Percentiles rank a stretch among this genome's conserved stretches.
phyloP scores from a whole-genome alignment of 352 stramenopile species.

The Pythium aristosporum region DNA sequence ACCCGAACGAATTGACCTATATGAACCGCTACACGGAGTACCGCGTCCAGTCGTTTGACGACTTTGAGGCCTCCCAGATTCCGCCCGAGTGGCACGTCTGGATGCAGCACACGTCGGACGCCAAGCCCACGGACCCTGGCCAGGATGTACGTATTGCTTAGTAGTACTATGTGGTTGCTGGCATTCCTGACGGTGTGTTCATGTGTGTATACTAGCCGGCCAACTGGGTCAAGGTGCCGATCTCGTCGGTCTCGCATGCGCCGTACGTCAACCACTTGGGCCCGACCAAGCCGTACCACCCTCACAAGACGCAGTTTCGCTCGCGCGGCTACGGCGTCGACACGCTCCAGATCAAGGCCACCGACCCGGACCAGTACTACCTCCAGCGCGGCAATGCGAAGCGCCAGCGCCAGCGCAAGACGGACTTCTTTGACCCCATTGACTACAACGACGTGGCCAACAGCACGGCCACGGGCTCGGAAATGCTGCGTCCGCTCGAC shows the following conservation, averaged over 20 bases:
- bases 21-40: constrained; percentile 87
- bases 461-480: constrained; percentile 36
- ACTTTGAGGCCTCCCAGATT: constrained; percentile 79
- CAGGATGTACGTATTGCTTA: constrained; percentile 51
- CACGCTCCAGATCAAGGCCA: constrained; percentile 53
- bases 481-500: constrained; percentile 55
- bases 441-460: constrained; percentile 84
- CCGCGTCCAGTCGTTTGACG: constrained; percentile 73
- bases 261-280: constrained; percentile 73
- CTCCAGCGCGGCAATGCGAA: constrained; percentile 73
- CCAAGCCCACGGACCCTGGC: constrained; percentile 46
- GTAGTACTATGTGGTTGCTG: background rate
- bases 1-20: constrained; percentile 68
- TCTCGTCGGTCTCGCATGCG: constrained; percentile 54
- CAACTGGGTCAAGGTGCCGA: constrained; percentile 71
- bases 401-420: constrained; percentile 61
- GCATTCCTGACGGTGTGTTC: background rate
- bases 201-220: constrained; percentile 33
- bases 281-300: constrained; percentile 60
- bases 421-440: constrained; percentile 66
- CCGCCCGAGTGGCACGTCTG: constrained; percentile 84
- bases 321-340: constrained; percentile 79
- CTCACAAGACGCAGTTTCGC: constrained; percentile 77
- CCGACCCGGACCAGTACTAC: constrained; percentile 83
- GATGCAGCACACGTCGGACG: constrained; percentile 83